A percentile compares a stretch with the other conserved stretches of the same genome.
Conservation (phyloP, 164 flowering plant species). For the Tetracentron sinense region DNA sequence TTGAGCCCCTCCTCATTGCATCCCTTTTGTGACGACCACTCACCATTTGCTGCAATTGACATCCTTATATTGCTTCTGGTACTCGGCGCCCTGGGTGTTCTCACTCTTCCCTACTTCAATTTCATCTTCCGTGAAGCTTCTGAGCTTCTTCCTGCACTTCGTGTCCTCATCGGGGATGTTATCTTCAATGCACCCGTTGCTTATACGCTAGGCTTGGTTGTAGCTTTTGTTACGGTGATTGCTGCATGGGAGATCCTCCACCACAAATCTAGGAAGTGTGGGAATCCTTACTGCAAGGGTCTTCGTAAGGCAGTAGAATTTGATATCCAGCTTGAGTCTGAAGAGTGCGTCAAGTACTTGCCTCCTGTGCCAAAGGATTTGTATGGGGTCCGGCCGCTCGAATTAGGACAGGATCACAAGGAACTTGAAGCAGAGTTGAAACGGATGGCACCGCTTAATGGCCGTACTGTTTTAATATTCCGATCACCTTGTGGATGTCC, state of each 20-base stretch:
- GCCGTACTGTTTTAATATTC: constrained; percentile 55
- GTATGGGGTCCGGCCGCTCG: constrained; percentile 30
- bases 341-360: constrained; percentile 48
- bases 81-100: constrained; percentile 31
- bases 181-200: constrained; percentile 30
- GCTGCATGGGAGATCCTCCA: constrained; percentile 34
- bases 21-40: constrained; percentile 39
- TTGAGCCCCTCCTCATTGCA: constrained; percentile 28
- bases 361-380: constrained; percentile 24
- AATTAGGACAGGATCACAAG: constrained; percentile 48
- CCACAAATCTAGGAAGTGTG: constrained; percentile 42
- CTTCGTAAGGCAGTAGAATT: constrained; percentile 53
- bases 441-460: constrained; percentile 62
- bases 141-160: constrained; percentile 27
- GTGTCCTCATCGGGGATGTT: constrained; percentile 22
- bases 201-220: constrained; percentile 27
- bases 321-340: constrained; percentile 61
- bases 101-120: constrained; percentile 36
- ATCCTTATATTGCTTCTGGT: constrained; percentile 32
- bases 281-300: constrained; percentile 52
- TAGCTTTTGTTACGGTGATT: constrained; percentile 25
- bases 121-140: constrained; percentile 30
- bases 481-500: constrained; percentile 60
- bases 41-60: constrained; percentile 42
- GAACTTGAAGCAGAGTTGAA: constrained; percentile 56